Evolutionary conservation across 768 basidiomycete genomes (phyloP), one percentile per base, ranked within the genome.

Genomic region (Chlorophyllum brunneum): DNA sequence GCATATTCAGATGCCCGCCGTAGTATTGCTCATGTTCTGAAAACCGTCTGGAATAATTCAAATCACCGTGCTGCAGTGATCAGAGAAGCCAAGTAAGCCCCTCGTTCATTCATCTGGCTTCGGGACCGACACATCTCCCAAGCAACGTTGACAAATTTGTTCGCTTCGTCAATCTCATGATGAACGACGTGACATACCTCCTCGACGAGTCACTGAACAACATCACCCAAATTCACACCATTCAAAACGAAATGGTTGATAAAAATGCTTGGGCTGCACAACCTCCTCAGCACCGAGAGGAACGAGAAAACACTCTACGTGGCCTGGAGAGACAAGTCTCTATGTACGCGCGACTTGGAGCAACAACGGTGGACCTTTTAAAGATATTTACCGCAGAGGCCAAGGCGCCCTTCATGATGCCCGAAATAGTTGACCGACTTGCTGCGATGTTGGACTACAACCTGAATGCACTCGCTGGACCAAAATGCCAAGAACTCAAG

Each of bases 391-490:
- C 95, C 0, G 88, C 86, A 0, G 89, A 95, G 65, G 90, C 92
- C 0, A 92, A 88, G 64, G 80, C 75, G 23, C 95, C 97, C 0
- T 99, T 98, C 70, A 88, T 97, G 82, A 88, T 92, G 69, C 87
- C 90, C 6, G 97, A 99, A 69, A 98, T 99, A 41, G 91, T 98
- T 46, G 88, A 95, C 65, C 82, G 89, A 30, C 78, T 99, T 13
- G 97, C 97, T 2, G 95, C 95, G 0, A 98, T 97, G 90, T 70
- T 99, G 61, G 91, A 97, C 64, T 93, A 94, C 70, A 98, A 98
- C 63, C 76, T 99, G 16, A 83, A 86, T 43, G 86, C 85, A 2
- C 82, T 99, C 20, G 91, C 85, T 39, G 97, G 97, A 0, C 93
- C 95, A 4, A 84, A 81, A 58, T 95, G 86, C 69, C 82, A 86